Evolutionary conservation across 2,329 filamentous ascomycete genomes (phyloP).

Genomic region (Apiospora sp.): DNA sequence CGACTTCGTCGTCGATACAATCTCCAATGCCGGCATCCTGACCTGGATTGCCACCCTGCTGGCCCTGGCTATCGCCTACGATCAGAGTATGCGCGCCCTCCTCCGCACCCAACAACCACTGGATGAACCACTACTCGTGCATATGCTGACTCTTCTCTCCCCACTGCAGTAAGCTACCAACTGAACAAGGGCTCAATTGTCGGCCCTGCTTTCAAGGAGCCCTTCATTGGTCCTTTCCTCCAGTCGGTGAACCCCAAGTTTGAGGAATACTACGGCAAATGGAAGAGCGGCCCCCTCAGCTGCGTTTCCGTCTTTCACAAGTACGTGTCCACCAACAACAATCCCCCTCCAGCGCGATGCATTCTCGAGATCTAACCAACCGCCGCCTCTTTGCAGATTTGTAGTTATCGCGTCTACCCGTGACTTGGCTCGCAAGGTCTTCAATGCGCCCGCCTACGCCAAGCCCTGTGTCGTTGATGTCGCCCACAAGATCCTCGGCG

Average conservation of each 20-base stretch:
- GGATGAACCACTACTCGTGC: constrained; percentile 20
- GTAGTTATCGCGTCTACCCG: constrained; percentile 95
- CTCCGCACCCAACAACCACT: constrained; percentile 27
- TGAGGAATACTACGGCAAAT: constrained; percentile 89
- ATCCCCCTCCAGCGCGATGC: not conserved
- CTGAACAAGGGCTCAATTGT: constrained; percentile 78
- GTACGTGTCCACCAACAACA: constrained; percentile 57
- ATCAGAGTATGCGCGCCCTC: constrained; percentile 75
- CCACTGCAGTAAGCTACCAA: constrained; percentile 73
- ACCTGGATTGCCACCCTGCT: constrained; percentile 76
- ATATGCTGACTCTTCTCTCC: constrained; percentile 28
- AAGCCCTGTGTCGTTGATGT: constrained; percentile 97
- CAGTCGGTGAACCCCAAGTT: constrained; percentile 93
- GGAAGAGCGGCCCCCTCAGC: constrained; percentile 88
- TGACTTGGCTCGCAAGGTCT: constrained; percentile 94
- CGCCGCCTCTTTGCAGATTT: constrained; percentile 67
- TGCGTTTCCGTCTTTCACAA: constrained; percentile 99
- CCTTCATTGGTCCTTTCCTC: constrained; percentile 95
- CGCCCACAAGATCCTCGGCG: constrained; percentile 90
- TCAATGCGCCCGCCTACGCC: constrained; percentile 91
- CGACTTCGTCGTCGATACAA: constrained; percentile 61
- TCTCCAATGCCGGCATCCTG: constrained; percentile 65
- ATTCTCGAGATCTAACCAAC: constrained; percentile 18
- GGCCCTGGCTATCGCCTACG: constrained; percentile 78
- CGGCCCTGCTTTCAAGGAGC: constrained; percentile 78